Evolutionary conservation across 371 early-diverging fungal genomes (phyloP).

Genomic region (Blakeslea trispora): DNA sequence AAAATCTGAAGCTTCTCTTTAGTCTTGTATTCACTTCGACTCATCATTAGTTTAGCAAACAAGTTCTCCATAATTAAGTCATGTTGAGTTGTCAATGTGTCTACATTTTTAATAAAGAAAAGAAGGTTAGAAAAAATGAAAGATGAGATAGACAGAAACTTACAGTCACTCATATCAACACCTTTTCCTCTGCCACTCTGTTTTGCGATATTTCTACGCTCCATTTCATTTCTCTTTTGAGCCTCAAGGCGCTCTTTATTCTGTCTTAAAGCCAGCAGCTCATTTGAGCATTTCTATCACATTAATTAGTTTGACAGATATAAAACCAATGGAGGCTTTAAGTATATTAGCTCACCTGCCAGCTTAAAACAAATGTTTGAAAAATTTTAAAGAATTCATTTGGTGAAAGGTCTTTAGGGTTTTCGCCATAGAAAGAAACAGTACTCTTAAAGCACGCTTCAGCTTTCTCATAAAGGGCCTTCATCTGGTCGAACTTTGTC

Average conservation of each 20-base stretch:
- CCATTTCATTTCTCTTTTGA: conserved; percentile 44
- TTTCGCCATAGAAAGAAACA: conserved; percentile 75
- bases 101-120: no score
- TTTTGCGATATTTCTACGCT: conserved; percentile 40
- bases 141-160: neutral
- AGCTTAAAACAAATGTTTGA: conserved; percentile 53
- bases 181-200: conserved; percentile 40
- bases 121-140: neutral
- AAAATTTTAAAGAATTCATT: conserved; percentile 90
- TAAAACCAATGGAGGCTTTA: no score
- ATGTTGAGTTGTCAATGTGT: conserved; percentile 21
- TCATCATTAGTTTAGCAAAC: conserved; percentile 17
- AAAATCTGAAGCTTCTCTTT: conserved; percentile 14
- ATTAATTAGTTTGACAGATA: no score
- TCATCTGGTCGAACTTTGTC: conserved; percentile 35
- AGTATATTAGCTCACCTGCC: conserved; percentile 14
- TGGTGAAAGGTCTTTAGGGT: conserved; percentile 67
- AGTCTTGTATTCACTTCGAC: conserved; percentile 23
- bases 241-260: conserved; percentile 42
- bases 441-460: conserved; percentile 14
- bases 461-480: conserved; percentile 33
- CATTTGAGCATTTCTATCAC: conserved; percentile 27
- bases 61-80: conserved; percentile 23
- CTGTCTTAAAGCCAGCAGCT: conserved; percentile 28
- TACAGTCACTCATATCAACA: conserved; percentile 43